Conservation (phyloP, 2,329 filamentous ascomycete species). For the Fusarium sp. region DNA sequence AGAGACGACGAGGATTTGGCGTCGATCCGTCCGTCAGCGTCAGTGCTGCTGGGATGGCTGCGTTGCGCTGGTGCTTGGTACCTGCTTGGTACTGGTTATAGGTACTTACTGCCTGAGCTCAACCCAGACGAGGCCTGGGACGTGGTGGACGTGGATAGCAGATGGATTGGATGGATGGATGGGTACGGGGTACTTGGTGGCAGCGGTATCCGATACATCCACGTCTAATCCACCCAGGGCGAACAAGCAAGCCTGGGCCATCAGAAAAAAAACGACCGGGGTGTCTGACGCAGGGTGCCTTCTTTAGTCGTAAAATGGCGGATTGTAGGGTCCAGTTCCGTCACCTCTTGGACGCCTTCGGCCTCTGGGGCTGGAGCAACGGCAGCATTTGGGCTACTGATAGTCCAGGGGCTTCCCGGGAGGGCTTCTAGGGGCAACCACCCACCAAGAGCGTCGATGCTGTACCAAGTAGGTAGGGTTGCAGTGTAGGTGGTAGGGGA, state of each 20-base stretch:
- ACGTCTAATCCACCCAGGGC: slow-evolving; percentile 5
- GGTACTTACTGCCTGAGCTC: slow-evolving; percentile 18
- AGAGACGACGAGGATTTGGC: slow-evolving; percentile 16
- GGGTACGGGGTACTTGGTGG: slow-evolving; percentile 26
- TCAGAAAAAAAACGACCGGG: slow-evolving; percentile 15
- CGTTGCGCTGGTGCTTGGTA: background rate
- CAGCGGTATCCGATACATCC: slow-evolving; percentile 22
- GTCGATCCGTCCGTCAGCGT: slow-evolving; percentile 29
- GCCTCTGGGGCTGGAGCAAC: slow-evolving; percentile 24
- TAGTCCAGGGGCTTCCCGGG: slow-evolving; percentile 35
- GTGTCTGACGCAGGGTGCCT: slow-evolving; percentile 18
- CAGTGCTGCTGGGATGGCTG: background rate
- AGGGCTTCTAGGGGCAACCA: slow-evolving; percentile 31
- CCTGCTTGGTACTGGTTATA: background rate
- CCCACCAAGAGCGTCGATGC: slow-evolving; percentile 11
- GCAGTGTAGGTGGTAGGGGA: slow-evolving; percentile 29
- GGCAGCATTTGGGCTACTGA: slow-evolving; percentile 20
- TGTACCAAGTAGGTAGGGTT: slow-evolving; percentile 21
- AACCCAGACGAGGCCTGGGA: background rate
- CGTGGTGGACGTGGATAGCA: slow-evolving; percentile 3
- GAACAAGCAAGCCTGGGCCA: slow-evolving; percentile 14
- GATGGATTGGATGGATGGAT: background rate
- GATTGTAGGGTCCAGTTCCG: slow-evolving; percentile 35
- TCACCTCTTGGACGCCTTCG: slow-evolving; percentile 24
- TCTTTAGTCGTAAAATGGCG: slow-evolving; percentile 23